A percentile compares a stretch with the other conserved stretches of the same genome.
phyloP scores from a whole-genome alignment of 768 basidiomycete genomes.

The Auricularia auricula-judae region DNA sequence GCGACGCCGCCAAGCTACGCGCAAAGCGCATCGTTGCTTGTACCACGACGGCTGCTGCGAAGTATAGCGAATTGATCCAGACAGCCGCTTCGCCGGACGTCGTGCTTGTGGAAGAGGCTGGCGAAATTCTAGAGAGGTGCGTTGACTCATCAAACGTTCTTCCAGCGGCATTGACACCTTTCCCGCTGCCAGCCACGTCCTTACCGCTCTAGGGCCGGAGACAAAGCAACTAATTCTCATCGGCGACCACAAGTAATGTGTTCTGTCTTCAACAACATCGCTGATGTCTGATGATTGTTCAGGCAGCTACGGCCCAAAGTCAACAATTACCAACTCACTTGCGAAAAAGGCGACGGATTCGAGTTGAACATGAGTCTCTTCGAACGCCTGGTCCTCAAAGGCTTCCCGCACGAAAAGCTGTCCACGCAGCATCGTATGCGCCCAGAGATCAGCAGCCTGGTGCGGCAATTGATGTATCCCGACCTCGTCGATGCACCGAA shows the following conservation, averaged over 20 bases:
- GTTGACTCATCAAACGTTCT: no score
- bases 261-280: neutral
- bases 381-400: constrained; percentile 51
- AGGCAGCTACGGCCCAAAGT: constrained; percentile 69
- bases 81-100: constrained; percentile 35
- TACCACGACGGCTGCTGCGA: constrained; percentile 62
- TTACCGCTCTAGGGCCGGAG: constrained; percentile 40
- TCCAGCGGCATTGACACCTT: no score
- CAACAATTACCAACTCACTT: constrained; percentile 50
- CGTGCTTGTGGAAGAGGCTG: constrained; percentile 60
- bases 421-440: constrained; percentile 60
- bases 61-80: constrained; percentile 37
- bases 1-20: constrained; percentile 23
- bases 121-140: constrained; percentile 51
- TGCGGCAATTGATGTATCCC: constrained; percentile 54
- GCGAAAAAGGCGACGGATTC: constrained; percentile 57
- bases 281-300: neutral
- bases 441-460: constrained; percentile 55
- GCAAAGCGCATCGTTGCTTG: constrained; percentile 51
- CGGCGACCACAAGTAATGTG: constrained; percentile 58
- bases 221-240: constrained; percentile 52
- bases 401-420: constrained; percentile 51
- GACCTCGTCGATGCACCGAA: constrained; percentile 43
- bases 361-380: constrained; percentile 60
- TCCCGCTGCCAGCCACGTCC: constrained; percentile 29